phyloP scores from a whole-genome alignment of 2,329 filamentous ascomycete species.

The Venturia pyrina region DNA sequence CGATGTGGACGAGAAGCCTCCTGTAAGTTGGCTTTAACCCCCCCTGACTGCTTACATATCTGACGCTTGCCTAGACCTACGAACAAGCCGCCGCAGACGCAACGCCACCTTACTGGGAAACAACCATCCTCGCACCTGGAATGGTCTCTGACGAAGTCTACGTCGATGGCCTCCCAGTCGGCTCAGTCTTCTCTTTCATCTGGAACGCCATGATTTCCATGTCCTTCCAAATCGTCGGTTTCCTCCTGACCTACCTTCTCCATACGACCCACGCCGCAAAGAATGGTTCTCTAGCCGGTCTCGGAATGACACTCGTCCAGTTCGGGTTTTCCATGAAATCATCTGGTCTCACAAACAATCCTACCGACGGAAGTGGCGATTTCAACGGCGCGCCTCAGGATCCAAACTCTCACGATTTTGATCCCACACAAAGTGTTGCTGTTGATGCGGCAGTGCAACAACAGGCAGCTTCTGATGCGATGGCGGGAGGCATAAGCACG shows the following conservation, averaged over 20 bases:
- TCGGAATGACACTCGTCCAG: conserved; percentile 91
- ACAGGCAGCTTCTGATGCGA: conserved; percentile 28
- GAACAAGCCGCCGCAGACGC: conserved; percentile 96
- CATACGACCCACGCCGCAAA: conserved; percentile 98
- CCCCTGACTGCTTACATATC: neutral
- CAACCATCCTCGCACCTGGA: conserved; percentile 88
- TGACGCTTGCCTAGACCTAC: conserved; percentile 58
- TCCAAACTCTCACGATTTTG: conserved; percentile 83
- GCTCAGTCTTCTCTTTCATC: conserved; percentile 75
- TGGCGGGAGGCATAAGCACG: conserved; percentile 50
- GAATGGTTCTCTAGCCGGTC: conserved; percentile 87
- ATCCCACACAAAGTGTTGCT: conserved; percentile 43
- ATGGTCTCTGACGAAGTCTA: conserved; percentile 92
- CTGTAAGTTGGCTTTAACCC: conserved; percentile 49
- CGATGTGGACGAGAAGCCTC: conserved; percentile 82
- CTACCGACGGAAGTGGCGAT: conserved; percentile 32
- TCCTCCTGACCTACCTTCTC: conserved; percentile 93
- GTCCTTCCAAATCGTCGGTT: conserved; percentile 94
- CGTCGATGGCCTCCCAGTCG: conserved; percentile 89
- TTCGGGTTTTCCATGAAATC: conserved; percentile 95
- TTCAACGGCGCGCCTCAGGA: conserved; percentile 62
- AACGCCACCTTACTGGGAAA: conserved; percentile 98
- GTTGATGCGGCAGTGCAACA: conserved; percentile 18
- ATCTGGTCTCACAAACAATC: conserved; percentile 19
- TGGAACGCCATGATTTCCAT: conserved; percentile 97